Base-by-base conservation (phyloP, 352 stramenopile genomes). In the Phytophthora boehmeriae region DNA sequence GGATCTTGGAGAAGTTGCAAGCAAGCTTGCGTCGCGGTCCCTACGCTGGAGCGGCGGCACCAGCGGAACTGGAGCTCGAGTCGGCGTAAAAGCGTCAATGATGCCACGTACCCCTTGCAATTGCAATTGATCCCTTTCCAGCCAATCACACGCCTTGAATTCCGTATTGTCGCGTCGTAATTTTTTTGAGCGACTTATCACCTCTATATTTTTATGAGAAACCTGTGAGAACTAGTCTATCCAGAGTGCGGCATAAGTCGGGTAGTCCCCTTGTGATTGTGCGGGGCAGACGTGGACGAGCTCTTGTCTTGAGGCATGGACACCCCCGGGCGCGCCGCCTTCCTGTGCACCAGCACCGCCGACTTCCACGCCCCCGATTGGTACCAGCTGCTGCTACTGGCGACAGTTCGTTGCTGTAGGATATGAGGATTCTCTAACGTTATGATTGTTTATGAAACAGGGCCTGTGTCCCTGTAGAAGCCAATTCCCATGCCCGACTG, bases 291-390 rank as follows among this genome's bases (percentile, higher is more conserved):
- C 44, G 19, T 50, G 43, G 61, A 72, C 54, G 53, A 49, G 43
- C 43, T 44, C 36, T 63, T 42, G 51, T 5, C 6, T 22, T 28
- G 52, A 36, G 52, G 66, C 57, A 66, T 76, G 49, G 72, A 78
- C 43, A 75, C 75, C 54, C 86, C 81, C 43, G 69, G 79, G 20
- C 83, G 82, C 48, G 86, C 83, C 17, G 80, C 83, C n/a, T 94
- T 94, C 69, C 67, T 94, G 49, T 89, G 74, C 63, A 87, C 66
- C 11, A 80, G 79, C 68, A 94, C 86, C 14, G 86, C 86, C 41
- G 77, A 89, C 44, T 94, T 91, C 63, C 81, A 88, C 46, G 80
- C 86, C 19, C 83, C 86, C 2, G 82, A 92, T 28, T 94, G 86
- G 86, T 93, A 57, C 36, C 17, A 9, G 22, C 34, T 13, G 13